Conservation (phyloP, 179 eudicot genomes). For the Beta macrorhiza region DNA sequence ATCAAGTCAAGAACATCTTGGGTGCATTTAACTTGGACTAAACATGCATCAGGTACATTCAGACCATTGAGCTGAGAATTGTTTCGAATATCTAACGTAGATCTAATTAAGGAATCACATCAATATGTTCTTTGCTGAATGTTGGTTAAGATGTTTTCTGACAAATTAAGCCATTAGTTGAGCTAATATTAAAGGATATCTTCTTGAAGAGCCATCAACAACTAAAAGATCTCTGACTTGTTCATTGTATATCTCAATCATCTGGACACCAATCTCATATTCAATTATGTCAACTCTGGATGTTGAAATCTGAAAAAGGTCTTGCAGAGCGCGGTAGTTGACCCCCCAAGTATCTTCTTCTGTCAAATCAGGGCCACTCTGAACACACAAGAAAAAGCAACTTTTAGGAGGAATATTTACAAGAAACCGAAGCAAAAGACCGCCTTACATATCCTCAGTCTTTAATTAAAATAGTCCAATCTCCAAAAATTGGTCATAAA, state of each 20-base stretch:
- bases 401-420: conserved; percentile 16
- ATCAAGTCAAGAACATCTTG: conserved; percentile 84
- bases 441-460: neutral
- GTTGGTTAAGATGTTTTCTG: neutral
- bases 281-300: conserved; percentile 57
- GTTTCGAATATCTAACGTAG: conserved; percentile 85
- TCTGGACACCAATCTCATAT: conserved; percentile 85
- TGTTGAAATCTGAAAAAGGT: conserved; percentile 72
- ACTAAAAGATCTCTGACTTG: conserved; percentile 94
- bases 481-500: neutral
- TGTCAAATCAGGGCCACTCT: conserved; percentile 96
- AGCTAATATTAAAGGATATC: conserved; percentile 61
- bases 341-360: conserved; percentile 92
- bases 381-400: conserved; percentile 12
- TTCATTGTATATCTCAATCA: conserved; percentile 96
- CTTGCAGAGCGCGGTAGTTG: conserved; percentile 77
- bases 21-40: conserved; percentile 76
- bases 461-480: neutral
- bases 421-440: neutral
- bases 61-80: conserved; percentile 91
- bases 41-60: conserved; percentile 93
- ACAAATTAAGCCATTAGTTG: neutral
- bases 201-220: conserved; percentile 71
- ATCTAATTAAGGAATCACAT: conserved; percentile 44
- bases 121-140: neutral